Conservation (phyloP, 169 alveolate genomes). For the Plasmodium adleri region DNA sequence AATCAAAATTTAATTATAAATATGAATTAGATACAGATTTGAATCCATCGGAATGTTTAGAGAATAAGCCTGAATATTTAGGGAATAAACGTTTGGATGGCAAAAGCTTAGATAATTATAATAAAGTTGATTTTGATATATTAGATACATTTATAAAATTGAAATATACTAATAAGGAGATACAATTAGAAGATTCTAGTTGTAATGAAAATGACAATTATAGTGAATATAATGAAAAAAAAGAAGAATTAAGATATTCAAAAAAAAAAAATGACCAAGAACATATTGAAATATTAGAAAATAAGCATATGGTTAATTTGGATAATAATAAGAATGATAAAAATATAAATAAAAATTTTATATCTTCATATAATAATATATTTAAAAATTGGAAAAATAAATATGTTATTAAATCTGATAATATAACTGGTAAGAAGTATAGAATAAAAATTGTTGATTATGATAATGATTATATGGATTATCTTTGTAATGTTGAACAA, state of each 20-base stretch:
- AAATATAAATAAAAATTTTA: not conserved
- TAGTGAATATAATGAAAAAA: not conserved
- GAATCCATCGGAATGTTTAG: slow-evolving; percentile 55
- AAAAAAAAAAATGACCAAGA: slow-evolving; percentile 4
- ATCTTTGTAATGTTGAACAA: slow-evolving; percentile 34
- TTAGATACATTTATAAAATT: slow-evolving; percentile 53
- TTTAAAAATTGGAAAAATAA: not conserved
- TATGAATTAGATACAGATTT: slow-evolving; percentile 41
- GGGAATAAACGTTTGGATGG: slow-evolving; percentile 29
- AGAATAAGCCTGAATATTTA: slow-evolving; percentile 57
- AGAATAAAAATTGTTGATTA: slow-evolving; percentile 56
- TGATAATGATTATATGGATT: slow-evolving; percentile 56
- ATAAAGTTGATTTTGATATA: slow-evolving; percentile 39
- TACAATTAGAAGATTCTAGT: not conserved
- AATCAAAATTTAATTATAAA: slow-evolving; percentile 23
- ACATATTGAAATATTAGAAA: not conserved
- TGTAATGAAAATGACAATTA: not conserved
- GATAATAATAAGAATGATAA: not conserved
- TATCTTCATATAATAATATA: not conserved
- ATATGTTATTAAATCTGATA: not conserved
- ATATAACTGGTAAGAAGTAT: not conserved
- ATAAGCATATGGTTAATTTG: not conserved
- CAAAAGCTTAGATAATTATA: slow-evolving; percentile 11
- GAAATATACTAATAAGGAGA: slow-evolving; percentile 48
- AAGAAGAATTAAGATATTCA: not conserved